Percentiles rank a stretch among this genome's conserved stretches.
These are phyloP conservation scores for Pseudomonodictys pantanalensis DNA, from an alignment of 495 filamentous ascomycete species.

Conservation along the genomic window DNA sequence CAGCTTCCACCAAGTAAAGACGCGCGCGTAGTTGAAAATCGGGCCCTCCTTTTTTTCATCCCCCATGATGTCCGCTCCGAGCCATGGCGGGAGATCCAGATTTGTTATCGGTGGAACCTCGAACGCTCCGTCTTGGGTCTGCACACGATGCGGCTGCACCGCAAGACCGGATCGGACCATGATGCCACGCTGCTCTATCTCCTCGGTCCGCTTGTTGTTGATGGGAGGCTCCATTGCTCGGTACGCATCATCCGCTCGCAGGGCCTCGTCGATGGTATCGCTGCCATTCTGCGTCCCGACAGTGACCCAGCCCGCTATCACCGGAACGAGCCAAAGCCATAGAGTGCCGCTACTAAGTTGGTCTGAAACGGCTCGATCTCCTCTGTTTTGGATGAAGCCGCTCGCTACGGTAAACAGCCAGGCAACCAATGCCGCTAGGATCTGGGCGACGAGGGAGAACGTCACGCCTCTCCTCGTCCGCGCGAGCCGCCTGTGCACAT, in stretches of 20 bases:
- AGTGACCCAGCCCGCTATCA: slow-evolving; percentile 31
- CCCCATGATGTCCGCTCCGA: slow-evolving; percentile 27
- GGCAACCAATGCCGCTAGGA: slow-evolving; percentile 20
- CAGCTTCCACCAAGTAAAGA: slow-evolving; percentile 35
- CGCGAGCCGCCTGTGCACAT: slow-evolving; percentile 8
- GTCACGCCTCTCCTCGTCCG: slow-evolving; percentile 24
- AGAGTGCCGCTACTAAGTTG: slow-evolving; percentile 28
- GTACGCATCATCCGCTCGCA: slow-evolving; percentile 17
- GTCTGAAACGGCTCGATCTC: slow-evolving; percentile 17
- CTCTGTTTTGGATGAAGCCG: slow-evolving; percentile 12
- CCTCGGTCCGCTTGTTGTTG: neutral
- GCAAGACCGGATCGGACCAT: slow-evolving; percentile 19
- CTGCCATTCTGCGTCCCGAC: slow-evolving; percentile 24
- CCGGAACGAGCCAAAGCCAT: slow-evolving; percentile 32
- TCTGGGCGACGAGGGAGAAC: slow-evolving; percentile 28
- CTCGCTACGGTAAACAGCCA: slow-evolving; percentile 28
- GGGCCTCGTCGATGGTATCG: slow-evolving; percentile 23
- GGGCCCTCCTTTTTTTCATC: slow-evolving; percentile 26
- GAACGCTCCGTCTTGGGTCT: slow-evolving; percentile 26
- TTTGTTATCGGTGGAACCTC: slow-evolving; percentile 19
- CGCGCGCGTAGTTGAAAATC: slow-evolving; percentile 32
- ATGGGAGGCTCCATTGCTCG: slow-evolving; percentile 23
- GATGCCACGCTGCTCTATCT: slow-evolving; percentile 15
- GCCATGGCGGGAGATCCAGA: slow-evolving; percentile 20
- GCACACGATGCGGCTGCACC: slow-evolving; percentile 19